phyloP scores from a whole-genome alignment of 83 land plant species.

The Picea abies region DNA sequence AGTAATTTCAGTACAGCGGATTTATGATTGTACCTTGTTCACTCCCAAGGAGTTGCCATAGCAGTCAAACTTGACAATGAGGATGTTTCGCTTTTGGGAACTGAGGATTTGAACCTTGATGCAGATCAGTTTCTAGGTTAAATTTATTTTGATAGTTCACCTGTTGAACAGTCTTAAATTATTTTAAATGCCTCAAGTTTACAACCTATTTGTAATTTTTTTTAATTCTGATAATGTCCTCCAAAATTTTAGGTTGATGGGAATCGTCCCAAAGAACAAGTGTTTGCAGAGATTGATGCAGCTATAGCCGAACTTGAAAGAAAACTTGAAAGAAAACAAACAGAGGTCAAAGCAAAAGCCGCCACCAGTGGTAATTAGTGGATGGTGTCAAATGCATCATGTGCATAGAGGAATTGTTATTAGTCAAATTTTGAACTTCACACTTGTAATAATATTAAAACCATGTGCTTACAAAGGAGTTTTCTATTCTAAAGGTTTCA shows the following conservation, averaged over 20 bases:
- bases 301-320: conserved; percentile 26
- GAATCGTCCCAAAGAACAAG: conserved; percentile 58
- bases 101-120: conserved; percentile 1
- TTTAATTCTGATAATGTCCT: neutral
- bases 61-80: neutral
- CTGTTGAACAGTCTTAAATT: neutral
- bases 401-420: neutral
- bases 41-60: neutral
- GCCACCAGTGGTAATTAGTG: conserved; percentile 18
- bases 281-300: conserved; percentile 59
- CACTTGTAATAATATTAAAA: too few species aligned
- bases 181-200: neutral
- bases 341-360: conserved; percentile 33
- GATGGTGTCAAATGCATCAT: neutral
- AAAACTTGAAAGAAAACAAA: conserved; percentile 24
- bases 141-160: neutral
- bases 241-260: conserved; percentile 66
- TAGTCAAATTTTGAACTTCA: too few species aligned
- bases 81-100: conserved; percentile 7
- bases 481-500: too few species aligned
- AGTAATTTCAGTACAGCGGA: neutral
- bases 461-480: too few species aligned
- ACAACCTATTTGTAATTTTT: neutral
- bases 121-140: neutral
- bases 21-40: neutral